phyloP scores from a whole-genome alignment of 129 eudicot genomes.

The Artemisia annua region DNA sequence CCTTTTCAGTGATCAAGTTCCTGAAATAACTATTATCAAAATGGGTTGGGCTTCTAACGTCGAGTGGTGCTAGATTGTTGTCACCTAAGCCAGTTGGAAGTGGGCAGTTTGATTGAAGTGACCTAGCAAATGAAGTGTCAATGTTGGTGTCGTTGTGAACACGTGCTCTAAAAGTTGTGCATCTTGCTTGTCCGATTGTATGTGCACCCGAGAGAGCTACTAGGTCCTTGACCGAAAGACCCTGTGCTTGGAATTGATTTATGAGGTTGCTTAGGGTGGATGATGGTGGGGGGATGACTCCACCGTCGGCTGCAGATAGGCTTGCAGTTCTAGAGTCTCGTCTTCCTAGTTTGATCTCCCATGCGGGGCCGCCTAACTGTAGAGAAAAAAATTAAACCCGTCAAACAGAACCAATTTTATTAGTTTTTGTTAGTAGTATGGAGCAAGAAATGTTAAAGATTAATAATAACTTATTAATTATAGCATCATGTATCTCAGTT shows the following conservation, averaged over 20 bases:
- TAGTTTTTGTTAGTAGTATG: too few relatives aligned
- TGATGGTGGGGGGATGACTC: conserved; percentile 49
- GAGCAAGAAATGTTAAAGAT: too few relatives aligned
- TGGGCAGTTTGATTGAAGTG: conserved; percentile 45
- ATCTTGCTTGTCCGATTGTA: conserved; percentile 75
- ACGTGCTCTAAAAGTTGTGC: conserved; percentile 49
- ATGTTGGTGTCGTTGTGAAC: conserved; percentile 61
- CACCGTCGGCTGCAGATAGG: conserved; percentile 45
- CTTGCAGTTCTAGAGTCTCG: conserved; percentile 56
- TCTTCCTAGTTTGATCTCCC: conserved; percentile 61
- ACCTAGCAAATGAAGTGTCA: conserved; percentile 48
- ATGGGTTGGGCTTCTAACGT: conserved; percentile 37
- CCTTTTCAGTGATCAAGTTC: conserved; percentile 40
- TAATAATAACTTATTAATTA: too few relatives aligned
- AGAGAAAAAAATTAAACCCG: neutral
- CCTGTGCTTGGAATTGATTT: conserved; percentile 44
- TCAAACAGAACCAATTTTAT: neutral
- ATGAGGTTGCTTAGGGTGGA: conserved; percentile 52
- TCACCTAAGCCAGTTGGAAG: conserved; percentile 42
- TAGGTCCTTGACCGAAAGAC: conserved; percentile 63
- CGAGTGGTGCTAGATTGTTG: conserved; percentile 61
- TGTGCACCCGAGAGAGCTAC: conserved; percentile 69
- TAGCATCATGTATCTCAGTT: too few relatives aligned
- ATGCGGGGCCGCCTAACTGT: conserved; percentile 60
- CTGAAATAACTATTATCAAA: conserved; percentile 54